These are phyloP conservation scores for Microthyrium microscopicum DNA, from an alignment of 2,329 filamentous ascomycete species.

Conservation along the genomic window DNA sequence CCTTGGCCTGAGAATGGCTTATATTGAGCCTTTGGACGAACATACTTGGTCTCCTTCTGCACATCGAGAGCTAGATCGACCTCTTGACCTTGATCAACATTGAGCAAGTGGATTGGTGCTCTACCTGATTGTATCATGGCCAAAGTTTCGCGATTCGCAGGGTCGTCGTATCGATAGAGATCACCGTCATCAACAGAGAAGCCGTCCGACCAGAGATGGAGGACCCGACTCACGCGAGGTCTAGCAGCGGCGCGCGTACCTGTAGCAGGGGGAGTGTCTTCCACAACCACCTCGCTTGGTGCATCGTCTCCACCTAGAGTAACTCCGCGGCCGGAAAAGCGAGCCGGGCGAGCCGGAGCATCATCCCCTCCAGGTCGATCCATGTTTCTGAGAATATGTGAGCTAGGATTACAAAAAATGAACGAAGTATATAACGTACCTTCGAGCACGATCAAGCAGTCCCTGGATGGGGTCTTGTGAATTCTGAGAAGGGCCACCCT, in stretches of 20 bases:
- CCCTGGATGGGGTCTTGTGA: conserved; percentile 31
- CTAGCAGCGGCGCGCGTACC: conserved; percentile 19
- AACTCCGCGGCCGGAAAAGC: conserved; percentile 55
- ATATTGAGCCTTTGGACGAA: conserved; percentile 55
- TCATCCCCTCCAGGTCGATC: conserved; percentile 37
- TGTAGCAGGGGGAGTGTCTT: conserved; percentile 37
- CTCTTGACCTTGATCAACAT: conserved; percentile 56
- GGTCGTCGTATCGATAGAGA: conserved; percentile 64
- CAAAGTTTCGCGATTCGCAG: conserved; percentile 53
- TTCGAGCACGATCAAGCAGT: conserved; percentile 30
- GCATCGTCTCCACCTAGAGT: conserved; percentile 65
- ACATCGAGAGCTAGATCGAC: conserved; percentile 63
- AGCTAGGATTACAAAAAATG: conserved; percentile 8
- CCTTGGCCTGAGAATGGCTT: conserved; percentile 59
- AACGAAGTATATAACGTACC: conserved; percentile 15
- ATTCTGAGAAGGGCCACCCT: conserved; percentile 37
- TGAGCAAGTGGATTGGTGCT: conserved; percentile 62
- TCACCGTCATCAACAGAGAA: conserved; percentile 75
- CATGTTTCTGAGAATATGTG: conserved; percentile 36
- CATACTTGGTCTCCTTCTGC: conserved; percentile 60
- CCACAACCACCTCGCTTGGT: conserved; percentile 51
- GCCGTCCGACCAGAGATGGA: conserved; percentile 71
- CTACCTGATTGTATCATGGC: conserved; percentile 62
- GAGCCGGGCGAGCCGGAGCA: conserved; percentile 31
- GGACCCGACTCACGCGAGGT: conserved; percentile 45